A percentile compares a stretch with the other conserved stretches of the same genome.
phyloP scores from a whole-genome alignment of 73 alveolate species.

The Tetrahymena malaccensis region DNA sequence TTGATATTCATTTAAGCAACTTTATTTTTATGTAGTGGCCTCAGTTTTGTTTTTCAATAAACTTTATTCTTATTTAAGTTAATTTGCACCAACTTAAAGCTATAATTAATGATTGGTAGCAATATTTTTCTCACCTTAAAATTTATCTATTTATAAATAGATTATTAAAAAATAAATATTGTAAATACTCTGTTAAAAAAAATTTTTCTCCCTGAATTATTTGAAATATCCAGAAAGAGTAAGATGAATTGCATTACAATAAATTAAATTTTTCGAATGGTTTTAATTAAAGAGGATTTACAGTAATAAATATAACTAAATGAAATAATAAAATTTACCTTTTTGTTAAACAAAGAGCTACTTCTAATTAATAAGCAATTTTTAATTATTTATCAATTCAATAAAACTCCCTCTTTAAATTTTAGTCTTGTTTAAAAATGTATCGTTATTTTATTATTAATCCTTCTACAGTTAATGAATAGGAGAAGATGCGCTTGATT shows the following conservation, averaged over 20 bases:
- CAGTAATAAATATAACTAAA: no score
- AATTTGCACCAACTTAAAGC: neutral
- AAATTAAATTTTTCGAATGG: no score
- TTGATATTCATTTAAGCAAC: neutral
- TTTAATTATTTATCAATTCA: neutral
- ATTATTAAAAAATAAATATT: no score
- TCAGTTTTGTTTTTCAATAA: neutral
- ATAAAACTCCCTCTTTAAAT: neutral
- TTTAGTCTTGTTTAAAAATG: neutral
- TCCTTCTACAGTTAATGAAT: neutral
- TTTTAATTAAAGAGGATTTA: no score
- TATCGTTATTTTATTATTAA: neutral
- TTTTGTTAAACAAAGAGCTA: neutral
- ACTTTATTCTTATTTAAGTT: no score
- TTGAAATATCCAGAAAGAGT: no score
- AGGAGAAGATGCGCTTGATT: neutral
- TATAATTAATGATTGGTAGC: no score
- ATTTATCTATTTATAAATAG: no score
- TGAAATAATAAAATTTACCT: neutral
- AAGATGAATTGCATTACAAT: no score
- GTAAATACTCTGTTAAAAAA: no score
- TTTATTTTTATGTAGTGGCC: neutral
- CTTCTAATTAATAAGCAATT: neutral
- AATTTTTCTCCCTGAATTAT: no score
- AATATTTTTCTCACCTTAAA: no score